A percentile compares a stretch with the other conserved stretches of the same genome.
phyloP scores from a whole-genome alignment of 345 rosid species.

The Bruguiera sexangula region DNA sequence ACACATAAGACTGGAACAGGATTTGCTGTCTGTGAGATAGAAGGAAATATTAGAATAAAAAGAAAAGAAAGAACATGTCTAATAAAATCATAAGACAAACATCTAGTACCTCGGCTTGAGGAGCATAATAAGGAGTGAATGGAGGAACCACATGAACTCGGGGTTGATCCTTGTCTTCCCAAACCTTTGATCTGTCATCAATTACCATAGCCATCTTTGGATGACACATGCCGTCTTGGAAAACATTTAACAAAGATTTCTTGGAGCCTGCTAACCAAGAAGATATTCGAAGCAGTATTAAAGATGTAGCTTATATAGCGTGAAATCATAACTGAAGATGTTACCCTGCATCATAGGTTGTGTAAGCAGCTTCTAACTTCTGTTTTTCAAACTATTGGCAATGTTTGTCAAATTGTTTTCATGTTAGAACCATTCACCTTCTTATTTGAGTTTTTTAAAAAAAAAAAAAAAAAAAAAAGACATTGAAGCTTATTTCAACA shows the following conservation, averaged over 20 bases:
- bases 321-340: too few relatives aligned
- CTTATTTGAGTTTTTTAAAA: background rate
- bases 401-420: background rate
- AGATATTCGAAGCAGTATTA: constrained; percentile 8
- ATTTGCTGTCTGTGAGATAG: constrained; percentile 58
- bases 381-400: background rate
- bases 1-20: constrained; percentile 88
- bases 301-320: too few relatives aligned
- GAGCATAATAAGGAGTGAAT: constrained; percentile 91
- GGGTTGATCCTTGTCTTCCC: constrained; percentile 99
- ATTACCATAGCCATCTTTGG: constrained; percentile 99
- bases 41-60: constrained; percentile 5
- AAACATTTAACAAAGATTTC: constrained; percentile 83
- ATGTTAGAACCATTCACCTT: background rate
- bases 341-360: too few relatives aligned
- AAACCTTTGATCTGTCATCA: constrained; percentile 93
- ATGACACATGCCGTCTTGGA: constrained; percentile 82
- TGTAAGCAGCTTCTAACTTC: background rate
- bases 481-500: background rate
- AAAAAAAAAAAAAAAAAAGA: constrained; percentile 17
- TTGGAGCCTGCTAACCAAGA: constrained; percentile 51
- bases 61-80: constrained; percentile 4
- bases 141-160: constrained; percentile 96
- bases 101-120: constrained; percentile 85
- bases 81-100: constrained; percentile 18